Base-by-base conservation (phyloP, 805 yeast genomes). In the Blastobotrys muscicola region DNA sequence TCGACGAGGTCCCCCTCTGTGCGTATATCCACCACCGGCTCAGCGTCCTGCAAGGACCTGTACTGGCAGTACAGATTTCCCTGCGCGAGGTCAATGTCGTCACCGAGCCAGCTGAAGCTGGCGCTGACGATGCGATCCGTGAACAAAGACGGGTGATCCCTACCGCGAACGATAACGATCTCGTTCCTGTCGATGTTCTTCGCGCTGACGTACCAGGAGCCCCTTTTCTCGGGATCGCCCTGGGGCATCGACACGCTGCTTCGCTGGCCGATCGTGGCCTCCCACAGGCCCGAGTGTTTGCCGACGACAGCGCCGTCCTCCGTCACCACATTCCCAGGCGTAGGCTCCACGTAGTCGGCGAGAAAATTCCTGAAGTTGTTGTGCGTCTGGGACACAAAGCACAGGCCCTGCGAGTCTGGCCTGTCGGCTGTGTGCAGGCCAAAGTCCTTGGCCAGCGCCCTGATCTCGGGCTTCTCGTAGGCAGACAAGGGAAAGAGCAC, bases 391-490 rank as follows among this genome's bases (percentile, higher is more conserved):
- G 76, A 72, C 7, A 92, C 96, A 68, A 92, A 92, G 59, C 98
- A 92, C 8, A 92, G 69, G 0, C 98, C 98, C 58, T 85, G 95
- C 1, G 97, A 87, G 58, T 92, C 98, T 0, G 86, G 92, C 54
- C 87, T 87, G n/a, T 65, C 57, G 1, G 89, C 86, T 1, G 82
- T 78, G 1, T 76, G 73, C 11, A 85, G 64, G 0, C 67, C 59
- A 31, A 68, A 58, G 1, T 67, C 52, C n/a, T 59, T 49, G 0
- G 97, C 97, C 36, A 84, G 53, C 16, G 69, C 61, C 26, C 97
- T 64, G 1, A 89, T 80, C 51, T 82, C 75, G 1, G 87, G 83
- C 61, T 92, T 92, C 4, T 75, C 66, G 43, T 73, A 70, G 52
- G 80, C 81, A 0, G 96, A 95, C 11, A 92, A 71, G 0, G 98